Percentiles rank a stretch among this genome's conserved stretches.
These are phyloP conservation scores for Blastomyces percursus DNA, from an alignment of 2,329 filamentous ascomycete genomes.

Conservation along the genomic window DNA sequence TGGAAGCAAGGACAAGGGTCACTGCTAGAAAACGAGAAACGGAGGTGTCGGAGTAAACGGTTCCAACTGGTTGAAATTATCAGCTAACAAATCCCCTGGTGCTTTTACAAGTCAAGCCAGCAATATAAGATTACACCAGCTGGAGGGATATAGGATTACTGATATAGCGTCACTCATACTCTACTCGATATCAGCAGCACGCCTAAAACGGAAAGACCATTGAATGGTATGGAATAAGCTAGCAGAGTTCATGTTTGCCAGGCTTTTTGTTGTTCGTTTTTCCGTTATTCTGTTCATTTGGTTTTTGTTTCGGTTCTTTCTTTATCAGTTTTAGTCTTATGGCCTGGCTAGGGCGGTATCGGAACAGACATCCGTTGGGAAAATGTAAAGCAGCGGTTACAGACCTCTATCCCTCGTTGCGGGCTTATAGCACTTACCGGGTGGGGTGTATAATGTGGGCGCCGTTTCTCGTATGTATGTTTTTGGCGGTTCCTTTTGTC, in stretches of 20 bases:
- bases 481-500: too few relatives aligned
- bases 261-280: neutral
- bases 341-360: too few relatives aligned
- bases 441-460: neutral
- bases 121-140: neutral
- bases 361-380: neutral
- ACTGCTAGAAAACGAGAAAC: neutral
- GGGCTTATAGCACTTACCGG: neutral
- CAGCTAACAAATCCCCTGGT: neutral
- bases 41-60: neutral
- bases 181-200: neutral
- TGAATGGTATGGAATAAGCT: neutral
- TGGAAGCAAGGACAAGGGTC: constrained; percentile 13
- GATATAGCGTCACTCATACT: neutral
- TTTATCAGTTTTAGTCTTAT: neutral
- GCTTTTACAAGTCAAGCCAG: neutral
- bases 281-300: neutral
- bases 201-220: neutral
- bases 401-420: neutral
- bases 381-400: neutral
- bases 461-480: neutral
- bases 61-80: neutral
- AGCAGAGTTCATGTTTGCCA: neutral
- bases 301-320: neutral
- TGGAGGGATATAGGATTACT: neutral